Percentiles rank a stretch among this genome's conserved stretches.
Conservation (phyloP, 805 yeast genomes). For the Saccharomycopsis fibuligera region DNA sequence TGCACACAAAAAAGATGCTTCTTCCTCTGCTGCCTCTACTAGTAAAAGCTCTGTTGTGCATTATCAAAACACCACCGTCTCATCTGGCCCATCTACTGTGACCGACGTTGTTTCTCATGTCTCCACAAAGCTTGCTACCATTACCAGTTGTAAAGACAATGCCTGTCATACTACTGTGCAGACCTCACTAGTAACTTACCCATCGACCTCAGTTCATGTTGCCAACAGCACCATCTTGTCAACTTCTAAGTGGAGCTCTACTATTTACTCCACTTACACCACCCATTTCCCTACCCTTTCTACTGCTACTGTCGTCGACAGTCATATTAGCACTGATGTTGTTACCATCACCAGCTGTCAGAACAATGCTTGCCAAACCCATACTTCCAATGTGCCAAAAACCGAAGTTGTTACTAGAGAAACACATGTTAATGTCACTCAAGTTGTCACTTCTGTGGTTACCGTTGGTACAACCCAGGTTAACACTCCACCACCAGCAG, state of each 20-base stretch:
- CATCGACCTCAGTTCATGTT: conserved; percentile 4
- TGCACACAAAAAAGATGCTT: conserved; percentile 1
- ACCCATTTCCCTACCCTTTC: conserved; percentile 2
- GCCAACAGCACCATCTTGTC: not conserved
- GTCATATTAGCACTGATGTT: conserved; percentile 12
- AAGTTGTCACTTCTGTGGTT: not conserved
- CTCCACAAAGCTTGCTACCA: conserved; percentile 27
- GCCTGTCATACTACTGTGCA: conserved; percentile 21
- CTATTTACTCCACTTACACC: not conserved
- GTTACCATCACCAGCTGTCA: conserved; percentile 23
- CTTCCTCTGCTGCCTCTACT: conserved; percentile 9
- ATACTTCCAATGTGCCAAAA: not conserved
- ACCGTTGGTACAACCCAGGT: not conserved
- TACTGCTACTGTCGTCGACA: conserved; percentile 15
- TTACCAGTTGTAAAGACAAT: conserved; percentile 25
- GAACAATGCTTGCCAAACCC: conserved; percentile 7
- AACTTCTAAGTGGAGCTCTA: not conserved
- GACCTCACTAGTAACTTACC: too few species aligned
- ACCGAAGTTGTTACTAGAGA: not conserved
- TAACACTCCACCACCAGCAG: not conserved
- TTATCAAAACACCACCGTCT: conserved; percentile 7
- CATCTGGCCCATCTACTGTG: not conserved
- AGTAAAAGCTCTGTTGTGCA: not conserved
- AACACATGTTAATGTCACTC: not conserved
- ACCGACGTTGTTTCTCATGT: conserved; percentile 2